phyloP scores from a whole-genome alignment of 768 basidiomycete species.

The Tricholomella constricta region DNA sequence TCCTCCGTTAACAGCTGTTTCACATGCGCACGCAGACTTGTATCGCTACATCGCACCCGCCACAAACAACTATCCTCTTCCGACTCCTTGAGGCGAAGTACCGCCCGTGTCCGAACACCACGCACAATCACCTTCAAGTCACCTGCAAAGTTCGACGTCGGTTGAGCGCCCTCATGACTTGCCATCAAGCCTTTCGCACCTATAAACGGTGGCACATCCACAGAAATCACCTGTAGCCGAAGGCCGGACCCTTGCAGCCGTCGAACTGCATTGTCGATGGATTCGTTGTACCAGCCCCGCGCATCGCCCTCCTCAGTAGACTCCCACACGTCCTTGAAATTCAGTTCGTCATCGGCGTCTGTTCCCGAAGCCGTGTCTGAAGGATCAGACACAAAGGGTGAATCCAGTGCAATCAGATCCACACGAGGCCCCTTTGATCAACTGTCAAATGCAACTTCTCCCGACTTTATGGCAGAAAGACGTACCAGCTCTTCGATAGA shows the following conservation, averaged over 20 bases:
- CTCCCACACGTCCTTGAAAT: slow-evolving; percentile 64
- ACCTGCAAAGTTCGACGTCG: slow-evolving; percentile 42
- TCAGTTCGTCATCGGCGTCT: slow-evolving; percentile 20
- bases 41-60: slow-evolving; percentile 60
- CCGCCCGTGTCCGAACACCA: slow-evolving; percentile 27
- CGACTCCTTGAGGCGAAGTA: slow-evolving; percentile 59
- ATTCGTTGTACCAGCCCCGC: slow-evolving; percentile 71
- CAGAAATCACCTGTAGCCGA: slow-evolving; percentile 53
- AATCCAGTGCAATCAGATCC: slow-evolving; percentile 77
- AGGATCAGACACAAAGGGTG: slow-evolving; percentile 61
- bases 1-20: slow-evolving; percentile 39
- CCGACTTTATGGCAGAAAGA: background rate
- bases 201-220: slow-evolving; percentile 58
- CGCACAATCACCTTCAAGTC: slow-evolving; percentile 59
- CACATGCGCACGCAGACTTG: slow-evolving; percentile 42
- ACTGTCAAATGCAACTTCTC: slow-evolving; percentile 3
- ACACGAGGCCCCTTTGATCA: slow-evolving; percentile 30
- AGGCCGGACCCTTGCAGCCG: slow-evolving; percentile 49
- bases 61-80: slow-evolving; percentile 76
- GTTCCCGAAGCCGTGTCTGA: slow-evolving; percentile 11
- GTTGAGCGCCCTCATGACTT: slow-evolving; percentile 4
- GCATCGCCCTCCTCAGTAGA: slow-evolving; percentile 42
- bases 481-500: slow-evolving; percentile 23
- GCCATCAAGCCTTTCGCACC: slow-evolving; percentile 39
- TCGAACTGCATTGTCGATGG: slow-evolving; percentile 55